phyloP scores from a whole-genome alignment of 1,139 yeast genomes.

The Blastobotrys proliferans region DNA sequence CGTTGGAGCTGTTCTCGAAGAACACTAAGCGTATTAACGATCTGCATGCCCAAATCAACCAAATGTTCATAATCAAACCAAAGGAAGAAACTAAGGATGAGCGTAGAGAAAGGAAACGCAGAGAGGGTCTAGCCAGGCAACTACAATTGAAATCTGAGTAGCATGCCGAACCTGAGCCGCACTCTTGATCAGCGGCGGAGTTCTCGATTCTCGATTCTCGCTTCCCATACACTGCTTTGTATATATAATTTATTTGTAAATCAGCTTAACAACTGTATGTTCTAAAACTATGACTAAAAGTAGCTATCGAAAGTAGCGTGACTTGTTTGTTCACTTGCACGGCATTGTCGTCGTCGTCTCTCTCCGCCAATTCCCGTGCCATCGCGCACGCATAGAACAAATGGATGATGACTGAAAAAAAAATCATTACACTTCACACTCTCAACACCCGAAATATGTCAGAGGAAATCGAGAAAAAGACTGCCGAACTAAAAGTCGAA shows the following conservation, averaged over 20 bases:
- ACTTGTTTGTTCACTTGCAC: too few species aligned
- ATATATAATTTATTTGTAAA: too few species aligned
- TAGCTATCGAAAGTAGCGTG: too few species aligned
- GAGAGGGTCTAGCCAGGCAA: conserved; percentile 52
- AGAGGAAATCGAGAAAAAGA: conserved; percentile 25
- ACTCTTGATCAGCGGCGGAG: too few species aligned
- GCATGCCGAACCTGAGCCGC: neutral
- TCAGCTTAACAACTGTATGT: too few species aligned
- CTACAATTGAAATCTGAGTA: neutral
- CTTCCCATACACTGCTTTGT: too few species aligned
- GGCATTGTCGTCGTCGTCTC: too few species aligned
- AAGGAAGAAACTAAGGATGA: conserved; percentile 48
- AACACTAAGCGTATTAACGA: conserved; percentile 53
- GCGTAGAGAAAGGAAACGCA: conserved; percentile 53
- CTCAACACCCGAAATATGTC: conserved; percentile 18
- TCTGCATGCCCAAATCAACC: conserved; percentile 43
- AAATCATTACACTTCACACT: neutral
- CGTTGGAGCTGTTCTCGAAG: conserved; percentile 59
- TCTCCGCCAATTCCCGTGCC: too few species aligned
- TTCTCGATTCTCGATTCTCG: too few species aligned
- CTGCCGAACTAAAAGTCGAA: conserved; percentile 7
- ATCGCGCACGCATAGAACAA: too few species aligned
- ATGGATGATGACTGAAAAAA: neutral
- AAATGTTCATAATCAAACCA: conserved; percentile 26
- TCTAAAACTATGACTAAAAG: too few species aligned